Conservation (phyloP, 2,329 filamentous ascomycete species). For the Ceratocystis cacaofunesta region DNA sequence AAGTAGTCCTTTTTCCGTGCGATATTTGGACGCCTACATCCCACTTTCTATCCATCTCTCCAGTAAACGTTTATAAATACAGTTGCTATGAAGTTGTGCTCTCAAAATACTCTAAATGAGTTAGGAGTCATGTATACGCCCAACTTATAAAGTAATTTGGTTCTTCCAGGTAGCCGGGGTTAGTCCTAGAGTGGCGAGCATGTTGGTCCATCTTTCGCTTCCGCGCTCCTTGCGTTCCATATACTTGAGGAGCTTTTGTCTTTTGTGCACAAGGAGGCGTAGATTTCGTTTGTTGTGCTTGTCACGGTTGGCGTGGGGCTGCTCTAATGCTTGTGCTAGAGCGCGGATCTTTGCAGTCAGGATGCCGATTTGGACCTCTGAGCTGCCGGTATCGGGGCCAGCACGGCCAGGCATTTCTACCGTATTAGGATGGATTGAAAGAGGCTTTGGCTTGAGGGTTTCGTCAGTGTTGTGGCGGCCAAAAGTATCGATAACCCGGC, state of each 20-base stretch:
- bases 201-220: slow-evolving; percentile 74
- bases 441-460: slow-evolving; percentile 46
- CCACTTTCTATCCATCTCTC: background rate
- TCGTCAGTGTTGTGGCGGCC: slow-evolving; percentile 80
- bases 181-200: slow-evolving; percentile 72
- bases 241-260: slow-evolving; percentile 80
- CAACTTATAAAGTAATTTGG: slow-evolving; percentile 58
- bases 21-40: background rate
- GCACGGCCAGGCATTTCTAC: slow-evolving; percentile 40
- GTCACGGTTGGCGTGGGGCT: slow-evolving; percentile 58
- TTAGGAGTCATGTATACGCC: background rate
- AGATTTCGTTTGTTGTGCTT: slow-evolving; percentile 91
- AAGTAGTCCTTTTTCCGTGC: background rate
- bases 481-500: slow-evolving; percentile 72
- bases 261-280: slow-evolving; percentile 67
- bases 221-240: slow-evolving; percentile 80
- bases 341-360: slow-evolving; percentile 85
- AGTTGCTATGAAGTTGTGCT: slow-evolving; percentile 11
- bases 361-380: slow-evolving; percentile 95
- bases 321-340: slow-evolving; percentile 56
- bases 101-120: background rate
- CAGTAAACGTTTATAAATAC: slow-evolving; percentile 16
- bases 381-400: slow-evolving; percentile 87
- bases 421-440: slow-evolving; percentile 29
- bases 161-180: slow-evolving; percentile 80